Evolutionary conservation across 352 stramenopile species (phyloP).

Genomic region (Phytopythium sindhum): DNA sequence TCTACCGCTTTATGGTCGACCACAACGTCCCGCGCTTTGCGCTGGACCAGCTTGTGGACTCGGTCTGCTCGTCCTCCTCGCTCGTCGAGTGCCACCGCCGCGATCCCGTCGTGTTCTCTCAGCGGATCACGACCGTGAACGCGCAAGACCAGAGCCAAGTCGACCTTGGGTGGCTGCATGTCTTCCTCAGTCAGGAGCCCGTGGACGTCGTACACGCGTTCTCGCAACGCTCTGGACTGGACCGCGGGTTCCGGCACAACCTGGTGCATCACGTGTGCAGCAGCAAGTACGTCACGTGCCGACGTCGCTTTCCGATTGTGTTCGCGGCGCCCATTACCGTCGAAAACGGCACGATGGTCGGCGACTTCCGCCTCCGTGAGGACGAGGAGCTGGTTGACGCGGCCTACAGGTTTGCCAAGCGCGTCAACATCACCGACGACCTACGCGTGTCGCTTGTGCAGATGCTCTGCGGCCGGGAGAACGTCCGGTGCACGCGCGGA

Average conservation of each 20-base stretch:
- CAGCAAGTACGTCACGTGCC: conserved; percentile 53
- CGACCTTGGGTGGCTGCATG: conserved; percentile 41
- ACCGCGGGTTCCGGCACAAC: conserved; percentile 36
- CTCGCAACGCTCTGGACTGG: conserved; percentile 26
- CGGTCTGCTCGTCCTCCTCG: conserved; percentile 33
- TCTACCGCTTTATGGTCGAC: conserved; percentile 68
- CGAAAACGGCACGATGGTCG: conserved; percentile 38
- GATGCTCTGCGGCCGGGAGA: conserved; percentile 47
- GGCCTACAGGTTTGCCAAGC: conserved; percentile 47
- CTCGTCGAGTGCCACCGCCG: conserved; percentile 30
- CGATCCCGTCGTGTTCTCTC: conserved; percentile 51
- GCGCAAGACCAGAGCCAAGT: conserved; percentile 12
- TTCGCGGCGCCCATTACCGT: conserved; percentile 54
- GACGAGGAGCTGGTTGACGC: conserved; percentile 73
- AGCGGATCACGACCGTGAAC: conserved; percentile 28
- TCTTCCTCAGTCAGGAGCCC: conserved; percentile 48
- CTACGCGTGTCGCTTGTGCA: conserved; percentile 49
- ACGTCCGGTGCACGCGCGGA: conserved; percentile 58
- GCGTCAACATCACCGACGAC: conserved; percentile 45
- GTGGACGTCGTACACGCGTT: conserved; percentile 53
- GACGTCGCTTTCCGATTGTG: conserved; percentile 34
- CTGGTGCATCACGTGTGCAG: conserved; percentile 47
- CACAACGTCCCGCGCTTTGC: conserved; percentile 26
- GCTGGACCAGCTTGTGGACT: conserved; percentile 35
- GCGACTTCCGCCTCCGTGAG: conserved; percentile 41